Evolutionary conservation across 805 yeast genomes (phyloP).

Genomic region (Jamesozyma lodderae): DNA sequence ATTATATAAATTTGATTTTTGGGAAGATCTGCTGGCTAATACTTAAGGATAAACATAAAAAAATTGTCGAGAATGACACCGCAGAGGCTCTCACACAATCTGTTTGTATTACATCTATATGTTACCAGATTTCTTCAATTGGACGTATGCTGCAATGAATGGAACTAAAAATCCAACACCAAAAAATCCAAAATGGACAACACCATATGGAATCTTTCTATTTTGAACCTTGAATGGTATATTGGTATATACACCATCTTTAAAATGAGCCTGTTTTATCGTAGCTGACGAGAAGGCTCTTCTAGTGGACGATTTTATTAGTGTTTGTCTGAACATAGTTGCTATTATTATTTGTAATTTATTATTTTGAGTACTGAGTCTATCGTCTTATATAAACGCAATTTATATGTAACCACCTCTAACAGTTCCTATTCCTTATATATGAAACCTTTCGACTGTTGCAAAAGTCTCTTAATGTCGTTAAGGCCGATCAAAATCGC

Average conservation of each 20-base stretch:
- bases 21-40: neutral
- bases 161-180: constrained; percentile 69
- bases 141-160: constrained; percentile 68
- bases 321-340: constrained; percentile 5
- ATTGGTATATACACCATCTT: constrained; percentile 83
- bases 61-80: neutral
- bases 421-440: neutral
- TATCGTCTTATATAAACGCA: no score
- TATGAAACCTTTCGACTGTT: neutral
- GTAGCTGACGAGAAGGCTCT: constrained; percentile 44
- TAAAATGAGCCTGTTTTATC: constrained; percentile 44
- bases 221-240: constrained; percentile 89
- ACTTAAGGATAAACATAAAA: no score
- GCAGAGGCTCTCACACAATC: no score
- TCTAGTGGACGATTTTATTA: constrained; percentile 11
- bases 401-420: neutral
- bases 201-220: constrained; percentile 83
- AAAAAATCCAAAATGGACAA: constrained; percentile 72
- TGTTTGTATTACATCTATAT: constrained; percentile 5
- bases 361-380: neutral
- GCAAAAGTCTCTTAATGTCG: neutral
- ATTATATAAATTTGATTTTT: no score
- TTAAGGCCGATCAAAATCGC: constrained; percentile 1
- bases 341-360: neutral
- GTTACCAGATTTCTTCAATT: constrained; percentile 76